Conservation (phyloP, 2,329 filamentous ascomycete genomes). For the Cladosporium phlei region DNA sequence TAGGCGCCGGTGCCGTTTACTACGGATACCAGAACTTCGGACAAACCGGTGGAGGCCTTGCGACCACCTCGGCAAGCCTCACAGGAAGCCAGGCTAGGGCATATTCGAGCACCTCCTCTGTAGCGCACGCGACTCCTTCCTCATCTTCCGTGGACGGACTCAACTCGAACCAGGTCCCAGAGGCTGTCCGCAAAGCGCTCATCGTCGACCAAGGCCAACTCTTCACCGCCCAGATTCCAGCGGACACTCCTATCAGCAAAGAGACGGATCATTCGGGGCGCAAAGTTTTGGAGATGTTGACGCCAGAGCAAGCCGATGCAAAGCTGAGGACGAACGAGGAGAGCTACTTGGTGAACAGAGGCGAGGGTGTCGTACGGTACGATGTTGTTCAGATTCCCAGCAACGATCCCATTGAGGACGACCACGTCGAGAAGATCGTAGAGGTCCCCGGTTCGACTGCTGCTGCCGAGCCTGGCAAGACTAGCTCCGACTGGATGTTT, state of each 20-base stretch:
- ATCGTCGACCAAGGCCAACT: slow-evolving; percentile 88
- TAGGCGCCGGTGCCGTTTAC: slow-evolving; percentile 68
- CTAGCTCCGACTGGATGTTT: slow-evolving; percentile 93
- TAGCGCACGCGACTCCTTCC: slow-evolving; percentile 22
- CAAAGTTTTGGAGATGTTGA: slow-evolving; percentile 92
- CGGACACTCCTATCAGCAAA: slow-evolving; percentile 83
- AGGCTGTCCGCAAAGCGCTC: slow-evolving; percentile 62
- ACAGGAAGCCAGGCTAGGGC: slow-evolving; percentile 29
- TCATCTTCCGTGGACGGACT: slow-evolving; percentile 20
- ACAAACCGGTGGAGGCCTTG: slow-evolving; percentile 11
- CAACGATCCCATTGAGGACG: slow-evolving; percentile 97
- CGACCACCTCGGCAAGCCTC: slow-evolving; percentile 6
- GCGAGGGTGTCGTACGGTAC: slow-evolving; percentile 87
- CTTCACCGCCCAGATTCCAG: slow-evolving; percentile 79
- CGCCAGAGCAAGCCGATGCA: slow-evolving; percentile 84
- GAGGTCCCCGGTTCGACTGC: slow-evolving; percentile 66
- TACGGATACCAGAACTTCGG: slow-evolving; percentile 56
- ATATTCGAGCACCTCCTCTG: slow-evolving; percentile 25
- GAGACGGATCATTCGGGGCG: slow-evolving; percentile 77
- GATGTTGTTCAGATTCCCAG: slow-evolving; percentile 91
- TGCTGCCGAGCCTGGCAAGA: slow-evolving; percentile 50
- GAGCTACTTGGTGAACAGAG: slow-evolving; percentile 84
- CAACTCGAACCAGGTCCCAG: slow-evolving; percentile 37
- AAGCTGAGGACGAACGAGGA: slow-evolving; percentile 86
- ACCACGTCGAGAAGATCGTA: slow-evolving; percentile 96